Base-by-base conservation (phyloP, 225 moss, liverwort and hornwort species). In the Anthoceros angustus region DNA sequence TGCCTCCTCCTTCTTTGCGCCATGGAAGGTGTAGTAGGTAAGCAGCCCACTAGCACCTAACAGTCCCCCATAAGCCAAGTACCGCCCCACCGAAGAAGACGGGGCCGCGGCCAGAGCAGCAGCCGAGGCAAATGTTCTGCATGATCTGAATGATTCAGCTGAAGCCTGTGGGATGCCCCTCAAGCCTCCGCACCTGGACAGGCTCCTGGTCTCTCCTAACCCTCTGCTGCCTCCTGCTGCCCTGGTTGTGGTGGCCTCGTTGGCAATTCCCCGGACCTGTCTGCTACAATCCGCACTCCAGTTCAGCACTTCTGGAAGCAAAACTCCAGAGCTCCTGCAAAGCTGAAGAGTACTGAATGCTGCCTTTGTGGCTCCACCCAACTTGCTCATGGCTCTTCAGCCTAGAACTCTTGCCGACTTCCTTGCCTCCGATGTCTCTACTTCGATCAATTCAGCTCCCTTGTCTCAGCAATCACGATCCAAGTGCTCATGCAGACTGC, bases 11-110 rank as follows among this genome's bases (percentile, higher is more conserved):
- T 50, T 41, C 12, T 70, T 39, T 8, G 69, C 62, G 42, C 75
- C 66, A 6, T 74, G 81, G 62, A 70, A 81, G 68, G 73, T 77
- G 43, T 70, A 75, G 62, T 78, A 78, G 20, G 78, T 81, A 15
- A 69, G 72, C 61, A 75, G 61, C n/a, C 66, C 78, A 14, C 75
- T 73, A 63, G 63, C 81, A 24, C 72, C 41, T 25, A 73, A 45
- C 66, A 81, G 48, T 15, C 72, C 72, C 18, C 16, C 74, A 62
- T 72, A 80, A 10, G 77, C 74, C 12, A 80, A 25, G 11, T 42
- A 72, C 43, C 77, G 64, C n/a, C 45, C 42, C 9, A 63, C 21
- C 23, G 61, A 12, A 10, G 72, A 69, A 23, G 77, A 66, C 49
- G 64, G 65, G 23, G 64, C 64, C 50, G 40, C 42, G 39, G 18